Percentiles rank a stretch among this genome's conserved stretches.
phyloP scores from a whole-genome alignment of 345 rosid genomes.

The Dovyalis caffra region DNA sequence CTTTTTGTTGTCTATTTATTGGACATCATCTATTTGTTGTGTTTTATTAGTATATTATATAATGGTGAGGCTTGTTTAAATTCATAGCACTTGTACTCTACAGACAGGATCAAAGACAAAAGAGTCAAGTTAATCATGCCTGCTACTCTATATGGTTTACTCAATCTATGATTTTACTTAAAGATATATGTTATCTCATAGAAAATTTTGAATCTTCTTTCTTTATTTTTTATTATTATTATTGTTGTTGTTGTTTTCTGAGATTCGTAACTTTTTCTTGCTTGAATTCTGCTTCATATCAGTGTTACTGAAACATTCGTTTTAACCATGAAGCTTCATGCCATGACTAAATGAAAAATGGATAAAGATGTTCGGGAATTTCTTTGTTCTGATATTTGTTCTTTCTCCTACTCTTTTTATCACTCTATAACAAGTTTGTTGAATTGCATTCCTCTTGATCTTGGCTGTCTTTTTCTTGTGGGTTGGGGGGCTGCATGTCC shows the following conservation, averaged over 20 bases:
- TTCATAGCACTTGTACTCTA: not conserved
- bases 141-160: not conserved
- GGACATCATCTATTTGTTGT: not conserved
- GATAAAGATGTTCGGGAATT: not conserved
- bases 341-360: not conserved
- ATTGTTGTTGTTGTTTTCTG: no score
- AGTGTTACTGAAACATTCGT: not conserved
- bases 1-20: not conserved
- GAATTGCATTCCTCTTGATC: not conserved
- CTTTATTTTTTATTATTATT: no score
- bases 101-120: not conserved
- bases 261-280: not conserved
- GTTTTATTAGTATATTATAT: not conserved
- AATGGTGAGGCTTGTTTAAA: not conserved
- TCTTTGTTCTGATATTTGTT: not conserved
- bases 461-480: no score
- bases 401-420: no score
- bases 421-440: not conserved
- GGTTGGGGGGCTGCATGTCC: no score
- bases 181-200: not conserved
- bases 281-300: not conserved
- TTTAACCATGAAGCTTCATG: not conserved
- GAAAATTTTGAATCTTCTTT: not conserved
- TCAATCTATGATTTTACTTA: slow-evolving; percentile 2
- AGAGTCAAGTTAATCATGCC: not conserved